These are phyloP conservation scores for Fomitopsis serialis DNA, from an alignment of 768 basidiomycete genomes.

Conservation along the genomic window DNA sequence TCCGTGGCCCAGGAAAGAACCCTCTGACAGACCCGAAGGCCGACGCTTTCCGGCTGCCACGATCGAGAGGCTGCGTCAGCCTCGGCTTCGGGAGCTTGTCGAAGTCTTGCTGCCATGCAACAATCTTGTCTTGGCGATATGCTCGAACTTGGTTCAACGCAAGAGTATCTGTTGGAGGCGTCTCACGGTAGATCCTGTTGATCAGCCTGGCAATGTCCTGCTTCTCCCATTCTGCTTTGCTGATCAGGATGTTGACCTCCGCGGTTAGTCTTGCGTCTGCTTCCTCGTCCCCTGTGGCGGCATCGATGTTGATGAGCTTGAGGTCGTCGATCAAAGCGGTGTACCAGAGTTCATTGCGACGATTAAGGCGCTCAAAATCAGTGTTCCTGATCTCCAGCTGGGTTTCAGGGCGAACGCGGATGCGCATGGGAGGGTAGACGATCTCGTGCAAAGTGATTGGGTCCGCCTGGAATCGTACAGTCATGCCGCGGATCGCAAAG, in stretches of 20 bases:
- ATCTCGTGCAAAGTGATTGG: slow-evolving; percentile 80
- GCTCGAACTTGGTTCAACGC: slow-evolving; percentile 83
- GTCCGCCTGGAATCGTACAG: slow-evolving; percentile 85
- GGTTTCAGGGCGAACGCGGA: slow-evolving; percentile 81
- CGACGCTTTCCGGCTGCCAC: slow-evolving; percentile 46
- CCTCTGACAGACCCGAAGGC: slow-evolving; percentile 65
- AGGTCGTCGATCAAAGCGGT: slow-evolving; percentile 70
- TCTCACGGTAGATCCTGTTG: slow-evolving; percentile 76
- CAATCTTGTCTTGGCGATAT: slow-evolving; percentile 86
- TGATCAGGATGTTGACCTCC: slow-evolving; percentile 63
- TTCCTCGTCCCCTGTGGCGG: slow-evolving; percentile 73
- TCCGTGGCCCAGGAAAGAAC: slow-evolving; percentile 54
- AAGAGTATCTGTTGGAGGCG: slow-evolving; percentile 77
- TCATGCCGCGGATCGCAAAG: slow-evolving; percentile 80
- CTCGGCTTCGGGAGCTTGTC: slow-evolving; percentile 77
- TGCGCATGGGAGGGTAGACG: slow-evolving; percentile 81
- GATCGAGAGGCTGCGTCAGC: slow-evolving; percentile 42
- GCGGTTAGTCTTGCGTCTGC: slow-evolving; percentile 55
- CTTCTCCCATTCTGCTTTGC: slow-evolving; percentile 68
- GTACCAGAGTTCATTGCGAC: slow-evolving; percentile 72
- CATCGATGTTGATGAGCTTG: slow-evolving; percentile 71
- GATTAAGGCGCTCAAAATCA: slow-evolving; percentile 78
- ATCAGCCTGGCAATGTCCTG: slow-evolving; percentile 69
- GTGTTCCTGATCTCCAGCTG: slow-evolving; percentile 87
- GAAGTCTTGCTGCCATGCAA: slow-evolving; percentile 95